Evolutionary conservation across 2,329 filamentous ascomycete species (phyloP).

Genomic region (Kalmusia sp.): DNA sequence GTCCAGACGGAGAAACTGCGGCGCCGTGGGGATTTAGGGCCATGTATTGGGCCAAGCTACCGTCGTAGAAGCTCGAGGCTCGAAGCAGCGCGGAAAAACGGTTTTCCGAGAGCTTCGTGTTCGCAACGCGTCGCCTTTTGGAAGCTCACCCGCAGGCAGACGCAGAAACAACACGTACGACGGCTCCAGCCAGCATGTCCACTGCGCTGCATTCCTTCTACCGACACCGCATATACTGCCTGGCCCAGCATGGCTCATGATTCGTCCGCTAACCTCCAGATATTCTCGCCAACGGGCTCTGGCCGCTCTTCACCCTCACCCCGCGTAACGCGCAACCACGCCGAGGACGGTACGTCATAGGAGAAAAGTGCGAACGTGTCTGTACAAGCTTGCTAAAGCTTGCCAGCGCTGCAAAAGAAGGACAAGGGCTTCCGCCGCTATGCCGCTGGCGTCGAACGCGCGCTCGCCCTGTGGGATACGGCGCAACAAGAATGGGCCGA

Average conservation of each 20-base stretch:
- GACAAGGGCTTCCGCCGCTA: slow-evolving; percentile 83
- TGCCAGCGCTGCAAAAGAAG: slow-evolving; percentile 64
- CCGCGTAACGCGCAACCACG: slow-evolving; percentile 78
- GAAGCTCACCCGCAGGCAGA: slow-evolving; percentile 24
- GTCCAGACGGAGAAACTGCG: neutral
- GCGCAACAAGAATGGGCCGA: slow-evolving; percentile 98
- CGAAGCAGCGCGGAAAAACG: slow-evolving; percentile 15
- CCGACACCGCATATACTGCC: slow-evolving; percentile 23
- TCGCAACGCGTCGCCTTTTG: slow-evolving; percentile 21
- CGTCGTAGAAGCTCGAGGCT: neutral
- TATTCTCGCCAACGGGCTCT: slow-evolving; percentile 78
- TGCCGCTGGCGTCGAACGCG: slow-evolving; percentile 84
- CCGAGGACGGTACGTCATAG: slow-evolving; percentile 72
- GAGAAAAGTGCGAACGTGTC: slow-evolving; percentile 17
- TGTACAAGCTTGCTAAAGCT: slow-evolving; percentile 14
- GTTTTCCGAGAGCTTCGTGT: slow-evolving; percentile 27
- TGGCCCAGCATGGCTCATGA: slow-evolving; percentile 49
- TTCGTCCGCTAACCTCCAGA: slow-evolving; percentile 41
- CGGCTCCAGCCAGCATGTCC: slow-evolving; percentile 38
- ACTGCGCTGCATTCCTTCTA: slow-evolving; percentile 19
- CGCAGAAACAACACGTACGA: slow-evolving; percentile 16
- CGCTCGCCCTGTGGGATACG: slow-evolving; percentile 88
- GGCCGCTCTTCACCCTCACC: slow-evolving; percentile 78
- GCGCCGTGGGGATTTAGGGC: slow-evolving; percentile 1
- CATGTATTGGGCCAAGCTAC: neutral